A percentile compares a stretch with the other conserved stretches of the same genome.
These are phyloP conservation scores for Hura crepitans DNA, from an alignment of 441 rosid species.

Conservation along the genomic window DNA sequence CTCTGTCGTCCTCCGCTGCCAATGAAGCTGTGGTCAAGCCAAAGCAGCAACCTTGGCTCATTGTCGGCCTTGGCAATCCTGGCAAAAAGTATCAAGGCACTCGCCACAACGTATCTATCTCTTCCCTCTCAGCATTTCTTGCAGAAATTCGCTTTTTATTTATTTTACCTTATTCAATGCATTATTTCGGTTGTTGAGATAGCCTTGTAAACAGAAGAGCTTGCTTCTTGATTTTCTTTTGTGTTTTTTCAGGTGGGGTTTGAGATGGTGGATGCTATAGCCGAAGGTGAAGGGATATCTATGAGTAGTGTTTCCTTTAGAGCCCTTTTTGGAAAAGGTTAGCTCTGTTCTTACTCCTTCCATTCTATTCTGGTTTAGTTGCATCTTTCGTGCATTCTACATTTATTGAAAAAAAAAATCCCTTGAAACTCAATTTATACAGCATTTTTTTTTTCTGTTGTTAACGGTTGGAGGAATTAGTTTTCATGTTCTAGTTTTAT, in stretches of 20 bases:
- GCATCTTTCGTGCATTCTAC: background rate
- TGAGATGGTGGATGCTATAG: slow-evolving; percentile 78
- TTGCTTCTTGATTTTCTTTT: background rate
- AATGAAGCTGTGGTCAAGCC: slow-evolving; percentile 27
- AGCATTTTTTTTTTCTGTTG: background rate
- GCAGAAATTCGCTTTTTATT: background rate
- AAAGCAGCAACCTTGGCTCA: slow-evolving; percentile 71
- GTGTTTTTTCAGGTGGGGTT: slow-evolving; percentile 71
- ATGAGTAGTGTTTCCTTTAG: slow-evolving; percentile 54
- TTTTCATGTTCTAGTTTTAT: background rate
- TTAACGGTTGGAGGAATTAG: background rate
- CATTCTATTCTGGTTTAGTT: background rate
- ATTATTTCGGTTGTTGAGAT: background rate
- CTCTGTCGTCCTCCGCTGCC: slow-evolving; percentile 20
- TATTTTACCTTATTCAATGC: background rate
- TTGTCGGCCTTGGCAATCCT: slow-evolving; percentile 91
- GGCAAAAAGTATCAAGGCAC: slow-evolving; percentile 75
- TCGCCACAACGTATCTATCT: slow-evolving; percentile 62
- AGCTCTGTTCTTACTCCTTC: background rate
- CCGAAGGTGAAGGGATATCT: slow-evolving; percentile 82
- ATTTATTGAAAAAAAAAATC: no score
- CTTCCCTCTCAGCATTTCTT: background rate
- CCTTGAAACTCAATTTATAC: background rate
- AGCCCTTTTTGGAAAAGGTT: slow-evolving; percentile 77
- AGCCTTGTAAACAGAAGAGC: no score